Percentiles rank a stretch among this genome's conserved stretches.
These are phyloP conservation scores for Volvox africanus DNA, from an alignment of 139 green algal genomes.

Conservation along the genomic window DNA sequence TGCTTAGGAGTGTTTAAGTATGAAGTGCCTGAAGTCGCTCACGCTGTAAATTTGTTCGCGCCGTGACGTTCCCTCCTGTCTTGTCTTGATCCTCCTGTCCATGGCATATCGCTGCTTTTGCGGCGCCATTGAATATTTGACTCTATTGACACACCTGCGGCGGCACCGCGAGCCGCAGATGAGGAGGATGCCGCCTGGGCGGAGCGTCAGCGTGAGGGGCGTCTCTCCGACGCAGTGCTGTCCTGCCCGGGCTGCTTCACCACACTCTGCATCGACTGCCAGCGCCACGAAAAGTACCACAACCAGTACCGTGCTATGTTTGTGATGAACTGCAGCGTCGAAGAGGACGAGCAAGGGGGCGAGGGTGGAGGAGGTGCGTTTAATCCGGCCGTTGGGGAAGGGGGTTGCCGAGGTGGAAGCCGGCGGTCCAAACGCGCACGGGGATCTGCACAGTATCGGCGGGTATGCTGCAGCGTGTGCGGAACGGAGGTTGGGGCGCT, in stretches of 20 bases:
- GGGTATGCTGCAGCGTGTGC: slow-evolving; percentile 65
- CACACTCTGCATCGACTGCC: slow-evolving; percentile 82
- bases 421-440: slow-evolving; percentile 36
- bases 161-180: slow-evolving; percentile 40
- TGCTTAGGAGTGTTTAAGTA: too few species aligned
- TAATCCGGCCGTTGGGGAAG: neutral
- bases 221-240: slow-evolving; percentile 74
- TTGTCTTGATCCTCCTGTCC: too few species aligned
- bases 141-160: too few species aligned
- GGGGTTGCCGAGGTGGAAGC: neutral
- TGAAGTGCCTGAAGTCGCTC: too few species aligned
- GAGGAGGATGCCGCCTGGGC: slow-evolving; percentile 66
- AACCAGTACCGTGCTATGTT: slow-evolving; percentile 82
- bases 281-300: slow-evolving; percentile 70
- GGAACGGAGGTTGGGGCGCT: slow-evolving; percentile 62
- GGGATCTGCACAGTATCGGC: slow-evolving; percentile 5
- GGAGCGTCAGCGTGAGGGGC: slow-evolving; percentile 51
- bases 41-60: too few species aligned
- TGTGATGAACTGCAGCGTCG: slow-evolving; percentile 75
- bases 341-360: slow-evolving; percentile 26
- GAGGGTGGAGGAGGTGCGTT: neutral
- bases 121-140: too few species aligned
- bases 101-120: too few species aligned
- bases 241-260: slow-evolving; percentile 83
- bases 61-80: too few species aligned